Evolutionary conservation across 2,329 filamentous ascomycete genomes (phyloP), one percentile per base, ranked within the genome.

Genomic region (Aspergillus pseudonomiae): DNA sequence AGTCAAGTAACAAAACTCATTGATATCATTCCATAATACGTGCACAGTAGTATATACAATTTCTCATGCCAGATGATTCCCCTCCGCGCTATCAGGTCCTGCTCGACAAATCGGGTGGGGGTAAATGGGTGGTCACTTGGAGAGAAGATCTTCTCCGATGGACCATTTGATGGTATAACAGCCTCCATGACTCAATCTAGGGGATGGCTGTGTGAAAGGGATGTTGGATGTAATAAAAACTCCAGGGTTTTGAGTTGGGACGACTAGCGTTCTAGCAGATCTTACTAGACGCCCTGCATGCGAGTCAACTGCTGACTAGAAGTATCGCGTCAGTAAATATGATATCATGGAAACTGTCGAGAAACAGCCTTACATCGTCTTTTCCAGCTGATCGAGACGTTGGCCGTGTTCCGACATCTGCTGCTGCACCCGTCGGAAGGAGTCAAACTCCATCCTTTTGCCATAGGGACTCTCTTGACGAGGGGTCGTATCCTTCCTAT

Each of bases 331-430:
- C 21, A 46, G 43, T 7, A 2, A 45, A 2, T 5, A 6, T 1
- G 1, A 10, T 5, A 24, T 52, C 46, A 58, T 65, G 16, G 9
- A 2, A 41, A 6, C 11, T 5, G 12, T 14, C 12, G 34, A 36
- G 34, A 5, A 36, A 7, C 16, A 41, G 39, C 9, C 72, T 45
- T 63, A 75, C 73, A 74, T 48, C 28, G 71, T 65, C 24, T 71
- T 67, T 34, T 75, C 73, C 6, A 74, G 58, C 43, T 73, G 72
- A 2, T 72, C 67, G 36, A 73, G 68, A 30, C 71, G 67, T n/a
- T 67, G 65, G 16, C 66, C 67, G 28, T 69, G 66, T 48, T 73
- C 70, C 60, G 66, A 63, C 62, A 74, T 30, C 56, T 71, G 71
- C 34, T 48, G 32, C 3, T 66, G 67, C 14, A 74, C 61, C 1